A percentile compares a stretch with the other conserved stretches of the same genome.
Conservation (phyloP, 371 early-diverging fungal species). For the Mortierella sp. region DNA sequence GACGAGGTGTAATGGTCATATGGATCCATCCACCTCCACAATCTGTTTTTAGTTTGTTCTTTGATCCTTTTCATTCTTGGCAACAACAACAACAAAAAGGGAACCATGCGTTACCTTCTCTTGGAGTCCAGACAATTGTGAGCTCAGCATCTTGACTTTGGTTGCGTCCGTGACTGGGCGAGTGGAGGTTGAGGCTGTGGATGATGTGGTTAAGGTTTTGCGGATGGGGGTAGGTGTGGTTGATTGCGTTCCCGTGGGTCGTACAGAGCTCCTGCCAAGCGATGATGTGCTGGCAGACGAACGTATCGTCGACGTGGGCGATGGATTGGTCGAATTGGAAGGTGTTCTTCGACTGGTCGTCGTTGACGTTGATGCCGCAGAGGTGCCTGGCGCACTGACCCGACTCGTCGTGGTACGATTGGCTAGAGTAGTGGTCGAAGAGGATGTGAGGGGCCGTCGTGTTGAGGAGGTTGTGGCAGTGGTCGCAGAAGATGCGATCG, state of each 20-base stretch:
- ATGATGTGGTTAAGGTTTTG: constrained; percentile 19
- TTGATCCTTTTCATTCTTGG: constrained; percentile 26
- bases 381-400: constrained; percentile 9
- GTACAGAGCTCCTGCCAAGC: constrained; percentile 2
- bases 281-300: constrained; percentile 18
- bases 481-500: constrained; percentile 17
- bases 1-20: not conserved
- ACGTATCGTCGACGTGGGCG: constrained; percentile 32
- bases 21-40: not conserved
- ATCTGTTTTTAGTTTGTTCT: constrained; percentile 13
- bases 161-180: constrained; percentile 47
- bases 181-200: constrained; percentile 15
- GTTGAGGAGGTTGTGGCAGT: constrained; percentile 16
- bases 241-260: constrained; percentile 25
- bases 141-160: constrained; percentile 46
- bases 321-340: constrained; percentile 19
- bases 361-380: not conserved
- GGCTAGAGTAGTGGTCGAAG: constrained; percentile 12
- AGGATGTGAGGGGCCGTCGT: constrained; percentile 13
- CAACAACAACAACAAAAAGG: constrained; percentile 6
- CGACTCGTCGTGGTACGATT: constrained; percentile 12
- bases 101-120: constrained; percentile 43
- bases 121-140: constrained; percentile 46
- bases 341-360: constrained; percentile 21
- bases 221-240: constrained; percentile 27